phyloP scores from a whole-genome alignment of 2,329 filamentous ascomycete genomes.

The Davidsoniella eucalypti region DNA sequence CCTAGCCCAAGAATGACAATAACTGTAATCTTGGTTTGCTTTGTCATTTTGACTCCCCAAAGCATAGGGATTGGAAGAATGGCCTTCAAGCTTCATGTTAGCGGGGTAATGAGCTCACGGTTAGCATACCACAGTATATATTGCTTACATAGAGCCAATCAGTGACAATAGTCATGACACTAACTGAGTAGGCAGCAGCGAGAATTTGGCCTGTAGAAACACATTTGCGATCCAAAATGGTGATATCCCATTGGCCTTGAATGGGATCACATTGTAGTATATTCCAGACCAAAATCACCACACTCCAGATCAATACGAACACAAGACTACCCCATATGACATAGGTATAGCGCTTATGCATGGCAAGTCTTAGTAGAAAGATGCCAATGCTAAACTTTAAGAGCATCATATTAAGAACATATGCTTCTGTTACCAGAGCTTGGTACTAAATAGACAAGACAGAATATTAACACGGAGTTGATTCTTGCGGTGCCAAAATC shows the following conservation, averaged over 20 bases:
- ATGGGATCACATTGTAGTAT: constrained; percentile 35
- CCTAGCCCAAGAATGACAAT: constrained; percentile 32
- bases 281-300: constrained; percentile 35
- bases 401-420: constrained; percentile 38
- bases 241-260: constrained; percentile 35
- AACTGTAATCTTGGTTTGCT: constrained; percentile 34
- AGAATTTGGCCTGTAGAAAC: constrained; percentile 29
- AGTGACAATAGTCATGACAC: constrained; percentile 34
- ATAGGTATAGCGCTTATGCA: constrained; percentile 29
- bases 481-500: background rate
- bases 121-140: background rate
- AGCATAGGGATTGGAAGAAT: constrained; percentile 37
- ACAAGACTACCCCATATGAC: constrained; percentile 29
- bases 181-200: constrained; percentile 33
- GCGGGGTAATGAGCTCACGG: background rate
- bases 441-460: constrained; percentile 25
- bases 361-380: constrained; percentile 33
- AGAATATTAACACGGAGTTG: background rate
- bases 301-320: constrained; percentile 30
- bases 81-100: constrained; percentile 19
- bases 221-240: constrained; percentile 27
- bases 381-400: constrained; percentile 39
- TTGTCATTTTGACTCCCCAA: constrained; percentile 37
- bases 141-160: constrained; percentile 34
- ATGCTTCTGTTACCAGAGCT: constrained; percentile 32